A percentile compares a stretch with the other conserved stretches of the same genome.
phyloP scores from a whole-genome alignment of 176 grass and related monocot species.

The Oryza punctata region DNA sequence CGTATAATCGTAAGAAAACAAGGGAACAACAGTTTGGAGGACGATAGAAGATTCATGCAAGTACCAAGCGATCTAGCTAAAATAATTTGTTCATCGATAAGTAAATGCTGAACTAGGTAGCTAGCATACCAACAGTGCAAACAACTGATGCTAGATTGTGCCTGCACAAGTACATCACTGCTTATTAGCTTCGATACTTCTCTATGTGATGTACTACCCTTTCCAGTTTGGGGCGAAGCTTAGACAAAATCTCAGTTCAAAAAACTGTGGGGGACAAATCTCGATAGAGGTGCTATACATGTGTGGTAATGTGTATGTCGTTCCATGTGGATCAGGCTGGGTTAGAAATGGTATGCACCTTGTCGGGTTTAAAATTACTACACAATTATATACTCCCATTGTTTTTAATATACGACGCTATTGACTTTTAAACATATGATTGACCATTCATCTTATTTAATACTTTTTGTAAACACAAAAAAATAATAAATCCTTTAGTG shows the following conservation, averaged over 20 bases:
- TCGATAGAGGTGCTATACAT: not conserved
- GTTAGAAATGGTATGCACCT: no score
- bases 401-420: no score
- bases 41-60: conserved; percentile 12
- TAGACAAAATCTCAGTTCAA: not conserved
- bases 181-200: not conserved
- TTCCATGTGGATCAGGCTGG: no score
- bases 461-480: no score
- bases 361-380: no score
- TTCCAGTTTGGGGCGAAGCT: not conserved
- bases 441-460: no score
- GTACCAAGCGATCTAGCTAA: not conserved
- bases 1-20: conserved; percentile 3
- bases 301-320: no score
- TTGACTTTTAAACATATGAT: no score
- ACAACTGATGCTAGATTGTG: conserved; percentile 1
- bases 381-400: no score
- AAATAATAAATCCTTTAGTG: no score
- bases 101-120: not conserved
- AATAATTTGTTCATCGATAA: not conserved
- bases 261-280: not conserved
- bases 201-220: no score
- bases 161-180: not conserved
- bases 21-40: not conserved
- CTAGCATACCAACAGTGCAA: not conserved